These are phyloP conservation scores for Dactylonectria estremocensis DNA, from an alignment of 2,329 filamentous ascomycete species.

Conservation along the genomic window DNA sequence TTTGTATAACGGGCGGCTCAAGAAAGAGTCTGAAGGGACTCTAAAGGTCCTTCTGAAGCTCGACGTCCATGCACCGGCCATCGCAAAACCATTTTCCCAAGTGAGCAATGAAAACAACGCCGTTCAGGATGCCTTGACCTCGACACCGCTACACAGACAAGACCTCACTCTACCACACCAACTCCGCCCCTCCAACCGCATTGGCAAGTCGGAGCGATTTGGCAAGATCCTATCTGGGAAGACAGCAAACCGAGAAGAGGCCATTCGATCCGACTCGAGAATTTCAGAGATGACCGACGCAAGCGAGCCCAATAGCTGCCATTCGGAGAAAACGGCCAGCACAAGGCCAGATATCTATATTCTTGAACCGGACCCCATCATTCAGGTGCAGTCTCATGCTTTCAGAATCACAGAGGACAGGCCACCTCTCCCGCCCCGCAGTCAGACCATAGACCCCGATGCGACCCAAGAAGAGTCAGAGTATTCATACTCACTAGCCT, in stretches of 20 bases:
- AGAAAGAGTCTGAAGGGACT: neutral
- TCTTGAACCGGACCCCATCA: neutral
- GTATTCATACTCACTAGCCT: neutral
- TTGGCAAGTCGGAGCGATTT: neutral
- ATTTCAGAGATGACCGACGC: neutral
- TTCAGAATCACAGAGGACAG: no score
- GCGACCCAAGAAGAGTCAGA: neutral
- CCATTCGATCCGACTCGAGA: neutral
- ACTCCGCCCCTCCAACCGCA: neutral
- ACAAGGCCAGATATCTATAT: neutral
- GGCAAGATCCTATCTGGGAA: neutral
- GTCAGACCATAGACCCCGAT: neutral
- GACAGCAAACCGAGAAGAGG: conserved; percentile 13
- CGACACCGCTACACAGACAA: neutral
- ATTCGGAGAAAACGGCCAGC: neutral
- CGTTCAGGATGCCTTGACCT: neutral
- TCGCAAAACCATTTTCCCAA: neutral
- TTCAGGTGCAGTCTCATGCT: no score
- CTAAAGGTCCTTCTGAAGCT: neutral
- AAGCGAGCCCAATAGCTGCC: neutral
- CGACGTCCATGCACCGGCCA: neutral
- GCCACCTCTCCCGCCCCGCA: neutral
- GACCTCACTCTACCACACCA: neutral
- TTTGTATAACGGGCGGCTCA: neutral
- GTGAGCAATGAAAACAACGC: no score